These are phyloP conservation scores for Aspergillus tamarii DNA, from an alignment of 2,329 filamentous ascomycete species.

Conservation along the genomic window DNA sequence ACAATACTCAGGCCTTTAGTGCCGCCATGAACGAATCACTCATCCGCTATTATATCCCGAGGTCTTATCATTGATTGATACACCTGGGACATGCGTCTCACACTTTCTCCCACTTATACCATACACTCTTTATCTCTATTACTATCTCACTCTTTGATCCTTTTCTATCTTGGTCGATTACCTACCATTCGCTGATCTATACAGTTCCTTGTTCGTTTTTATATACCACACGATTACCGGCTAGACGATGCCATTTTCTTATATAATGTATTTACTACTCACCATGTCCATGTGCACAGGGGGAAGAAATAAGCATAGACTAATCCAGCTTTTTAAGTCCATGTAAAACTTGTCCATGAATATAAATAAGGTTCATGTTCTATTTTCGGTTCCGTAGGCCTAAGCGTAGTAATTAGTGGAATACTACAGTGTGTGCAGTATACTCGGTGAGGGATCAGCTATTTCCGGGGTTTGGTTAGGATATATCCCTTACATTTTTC, in stretches of 20 bases:
- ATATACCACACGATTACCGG: not conserved
- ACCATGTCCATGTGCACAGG: not conserved
- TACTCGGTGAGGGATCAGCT: not conserved
- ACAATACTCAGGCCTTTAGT: not conserved
- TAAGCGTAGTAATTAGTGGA: not conserved
- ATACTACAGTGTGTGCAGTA: not conserved
- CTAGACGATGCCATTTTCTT: not conserved
- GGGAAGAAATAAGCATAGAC: not conserved
- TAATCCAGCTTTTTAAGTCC: not conserved
- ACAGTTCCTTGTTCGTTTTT: not conserved
- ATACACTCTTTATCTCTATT: not conserved
- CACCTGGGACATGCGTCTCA: conserved; percentile 5
- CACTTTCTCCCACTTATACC: not conserved
- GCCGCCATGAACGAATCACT: not conserved
- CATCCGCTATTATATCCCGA: not conserved
- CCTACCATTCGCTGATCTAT: not conserved
- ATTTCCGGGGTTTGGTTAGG: not conserved
- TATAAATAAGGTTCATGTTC: not conserved
- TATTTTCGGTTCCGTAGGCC: not conserved
- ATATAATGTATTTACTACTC: not conserved
- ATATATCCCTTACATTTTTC: not conserved
- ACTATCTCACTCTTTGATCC: not conserved
- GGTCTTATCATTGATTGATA: not conserved
- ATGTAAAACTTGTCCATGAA: not conserved
- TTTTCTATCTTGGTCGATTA: not conserved